phyloP scores from a whole-genome alignment of 352 stramenopile genomes.

The Phytophthora macrochlamydospora region DNA sequence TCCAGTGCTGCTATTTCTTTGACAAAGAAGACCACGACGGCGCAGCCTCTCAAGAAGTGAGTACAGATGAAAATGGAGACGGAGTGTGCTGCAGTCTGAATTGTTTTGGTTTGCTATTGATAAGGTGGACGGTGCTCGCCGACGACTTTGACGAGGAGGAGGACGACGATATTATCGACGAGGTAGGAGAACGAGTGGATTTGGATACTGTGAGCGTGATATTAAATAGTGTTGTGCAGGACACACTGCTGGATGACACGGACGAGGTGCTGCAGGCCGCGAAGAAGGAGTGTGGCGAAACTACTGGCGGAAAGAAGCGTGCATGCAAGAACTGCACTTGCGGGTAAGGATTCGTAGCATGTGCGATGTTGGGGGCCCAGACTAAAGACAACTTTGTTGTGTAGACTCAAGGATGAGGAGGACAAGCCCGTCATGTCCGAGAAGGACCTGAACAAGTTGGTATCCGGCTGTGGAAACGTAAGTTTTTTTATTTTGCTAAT shows the following conservation, averaged over 20 bases:
- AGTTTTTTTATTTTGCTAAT: constrained; percentile 2
- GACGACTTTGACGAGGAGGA: constrained; percentile 65
- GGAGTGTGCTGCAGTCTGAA: not conserved
- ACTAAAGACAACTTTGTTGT: not conserved
- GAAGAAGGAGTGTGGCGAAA: constrained; percentile 73
- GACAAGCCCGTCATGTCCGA: constrained; percentile 78
- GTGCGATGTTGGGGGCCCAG: too few species aligned
- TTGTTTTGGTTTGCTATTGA: not conserved
- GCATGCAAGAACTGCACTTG: constrained; percentile 98
- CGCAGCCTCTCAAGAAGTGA: constrained; percentile 52
- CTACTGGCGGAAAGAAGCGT: constrained; percentile 89
- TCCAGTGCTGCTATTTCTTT: constrained; percentile 55
- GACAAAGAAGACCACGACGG: constrained; percentile 41
- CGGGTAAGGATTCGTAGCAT: constrained; percentile 60
- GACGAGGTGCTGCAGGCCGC: constrained; percentile 81
- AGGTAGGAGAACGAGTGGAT: constrained; percentile 31
- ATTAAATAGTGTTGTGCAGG: constrained; percentile 17
- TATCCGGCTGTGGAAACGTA: constrained; percentile 88
- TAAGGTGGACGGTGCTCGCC: constrained; percentile 68
- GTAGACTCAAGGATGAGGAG: constrained; percentile 72
- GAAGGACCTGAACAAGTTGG: constrained; percentile 72
- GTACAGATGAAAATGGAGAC: not conserved
- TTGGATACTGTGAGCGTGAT: not conserved
- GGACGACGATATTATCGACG: constrained; percentile 82
- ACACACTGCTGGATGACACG: constrained; percentile 83